Evolutionary conservation across 495 filamentous ascomycete species (phyloP).

Genomic region (Aspergillus cavernicola): DNA sequence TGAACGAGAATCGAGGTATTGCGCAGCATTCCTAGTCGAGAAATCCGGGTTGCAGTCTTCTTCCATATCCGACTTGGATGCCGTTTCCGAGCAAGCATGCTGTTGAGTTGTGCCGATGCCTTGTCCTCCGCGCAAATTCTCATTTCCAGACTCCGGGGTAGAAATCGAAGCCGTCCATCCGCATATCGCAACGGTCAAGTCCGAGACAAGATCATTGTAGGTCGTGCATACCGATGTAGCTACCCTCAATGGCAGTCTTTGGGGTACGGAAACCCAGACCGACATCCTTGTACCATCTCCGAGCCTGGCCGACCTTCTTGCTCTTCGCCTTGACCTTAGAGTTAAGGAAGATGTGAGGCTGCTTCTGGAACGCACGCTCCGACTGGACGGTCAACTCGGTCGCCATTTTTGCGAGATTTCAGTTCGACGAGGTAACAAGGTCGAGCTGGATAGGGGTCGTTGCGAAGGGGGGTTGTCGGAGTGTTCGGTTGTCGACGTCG

Average conservation of each 20-base stretch:
- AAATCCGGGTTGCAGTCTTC: background rate
- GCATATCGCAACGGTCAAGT: slow-evolving; percentile 19
- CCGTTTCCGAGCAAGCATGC: background rate
- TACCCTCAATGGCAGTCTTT: slow-evolving; percentile 94
- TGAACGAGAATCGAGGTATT: slow-evolving; percentile 11
- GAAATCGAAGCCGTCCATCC: slow-evolving; percentile 9
- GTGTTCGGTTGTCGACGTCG: slow-evolving; percentile 40
- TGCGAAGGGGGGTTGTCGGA: slow-evolving; percentile 27
- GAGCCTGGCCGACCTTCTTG: slow-evolving; percentile 78
- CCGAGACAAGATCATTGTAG: slow-evolving; percentile 24
- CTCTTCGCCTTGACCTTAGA: slow-evolving; percentile 84
- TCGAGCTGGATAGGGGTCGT: slow-evolving; percentile 35
- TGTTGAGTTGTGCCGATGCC: background rate
- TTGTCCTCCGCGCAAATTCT: slow-evolving; percentile 8
- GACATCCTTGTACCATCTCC: slow-evolving; percentile 99
- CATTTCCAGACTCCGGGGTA: slow-evolving; percentile 28
- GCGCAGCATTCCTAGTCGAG: background rate
- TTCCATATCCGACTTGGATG: slow-evolving; percentile 1
- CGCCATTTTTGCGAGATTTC: slow-evolving; percentile 78
- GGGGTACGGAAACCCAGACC: slow-evolving; percentile 98
- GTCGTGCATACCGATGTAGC: slow-evolving; percentile 88
- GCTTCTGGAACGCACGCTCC: slow-evolving; percentile 98
- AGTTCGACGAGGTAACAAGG: slow-evolving; percentile 42
- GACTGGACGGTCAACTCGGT: slow-evolving; percentile 98
- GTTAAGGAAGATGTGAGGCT: slow-evolving; percentile 99